These are phyloP conservation scores for Xylariaceae sp. DNA, from an alignment of 2,329 filamentous ascomycete species.

Conservation along the genomic window DNA sequence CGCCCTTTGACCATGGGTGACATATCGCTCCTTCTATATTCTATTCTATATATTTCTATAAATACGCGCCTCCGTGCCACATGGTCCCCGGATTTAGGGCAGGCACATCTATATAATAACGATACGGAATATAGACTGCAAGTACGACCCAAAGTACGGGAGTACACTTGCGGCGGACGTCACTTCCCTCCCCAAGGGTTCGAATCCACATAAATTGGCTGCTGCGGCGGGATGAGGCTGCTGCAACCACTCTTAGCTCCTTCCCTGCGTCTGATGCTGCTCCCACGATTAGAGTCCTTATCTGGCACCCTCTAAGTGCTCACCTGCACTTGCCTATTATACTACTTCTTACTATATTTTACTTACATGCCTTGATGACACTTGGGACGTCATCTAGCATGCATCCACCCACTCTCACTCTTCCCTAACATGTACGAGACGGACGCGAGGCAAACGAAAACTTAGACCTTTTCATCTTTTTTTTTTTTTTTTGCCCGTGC, in stretches of 20 bases:
- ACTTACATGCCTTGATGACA: not conserved
- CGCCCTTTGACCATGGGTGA: too few species aligned
- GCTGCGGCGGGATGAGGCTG: not conserved
- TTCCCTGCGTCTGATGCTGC: not conserved
- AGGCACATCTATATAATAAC: too few species aligned
- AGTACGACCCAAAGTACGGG: too few species aligned
- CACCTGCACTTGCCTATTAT: not conserved
- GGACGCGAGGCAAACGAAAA: conserved; percentile 4
- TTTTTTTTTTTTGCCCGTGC: not conserved
- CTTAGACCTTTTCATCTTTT: conserved; percentile 7
- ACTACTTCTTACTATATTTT: not conserved
- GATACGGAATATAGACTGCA: too few species aligned
- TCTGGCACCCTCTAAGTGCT: not conserved
- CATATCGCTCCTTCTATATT: too few species aligned
- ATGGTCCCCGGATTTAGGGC: too few species aligned
- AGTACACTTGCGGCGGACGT: too few species aligned
- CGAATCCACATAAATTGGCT: not conserved
- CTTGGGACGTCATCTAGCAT: not conserved
- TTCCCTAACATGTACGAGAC: not conserved
- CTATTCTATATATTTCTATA: too few species aligned
- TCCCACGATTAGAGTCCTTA: not conserved
- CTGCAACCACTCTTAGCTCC: not conserved
- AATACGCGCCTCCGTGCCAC: too few species aligned
- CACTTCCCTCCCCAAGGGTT: too few species aligned
- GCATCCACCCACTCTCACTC: conserved; percentile 7